phyloP scores from a whole-genome alignment of 2,329 filamentous ascomycete species.

The Remersonia thermophila region DNA sequence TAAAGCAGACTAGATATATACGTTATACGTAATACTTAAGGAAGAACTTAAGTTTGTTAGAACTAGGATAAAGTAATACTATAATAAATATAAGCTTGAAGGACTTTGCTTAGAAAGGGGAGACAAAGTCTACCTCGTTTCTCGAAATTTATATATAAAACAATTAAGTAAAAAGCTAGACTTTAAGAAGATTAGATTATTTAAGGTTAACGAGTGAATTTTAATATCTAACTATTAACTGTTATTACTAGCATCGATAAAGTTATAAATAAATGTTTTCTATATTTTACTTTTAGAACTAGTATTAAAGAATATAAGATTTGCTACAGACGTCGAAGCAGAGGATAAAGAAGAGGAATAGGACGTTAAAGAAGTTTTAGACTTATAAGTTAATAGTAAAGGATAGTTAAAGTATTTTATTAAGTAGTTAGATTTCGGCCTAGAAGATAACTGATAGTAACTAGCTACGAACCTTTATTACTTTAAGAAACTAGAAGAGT shows the following conservation, averaged over 20 bases:
- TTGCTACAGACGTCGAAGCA: background rate
- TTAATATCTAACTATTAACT: conserved; percentile 6
- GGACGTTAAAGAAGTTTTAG: conserved; percentile 5
- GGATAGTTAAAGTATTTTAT: conserved; percentile 2
- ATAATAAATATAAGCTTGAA: conserved; percentile 7
- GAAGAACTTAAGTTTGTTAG: conserved; percentile 6
- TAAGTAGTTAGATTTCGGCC: conserved; percentile 3
- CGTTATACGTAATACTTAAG: conserved; percentile 1
- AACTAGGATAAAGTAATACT: conserved; percentile 3
- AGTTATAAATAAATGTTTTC: conserved; percentile 4
- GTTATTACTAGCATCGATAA: conserved; percentile 1
- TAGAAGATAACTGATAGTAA: conserved; percentile 6
- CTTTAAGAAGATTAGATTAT: conserved; percentile 6
- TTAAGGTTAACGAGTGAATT: no score
- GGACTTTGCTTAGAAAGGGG: conserved; percentile 5
- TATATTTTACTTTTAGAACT: conserved; percentile 7
- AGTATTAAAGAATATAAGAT: conserved; percentile 1
- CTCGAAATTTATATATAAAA: conserved; percentile 4
- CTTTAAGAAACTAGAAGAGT: conserved; percentile 5
- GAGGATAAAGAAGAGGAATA: conserved; percentile 8
- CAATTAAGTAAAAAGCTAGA: conserved; percentile 5
- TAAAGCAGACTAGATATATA: conserved; percentile 1
- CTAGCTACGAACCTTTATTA: conserved; percentile 2
- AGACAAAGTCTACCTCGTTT: conserved; percentile 6
- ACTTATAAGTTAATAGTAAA: background rate